phyloP scores from a whole-genome alignment of 2,329 filamentous ascomycete species.

The Scedosporium dehoogii region DNA sequence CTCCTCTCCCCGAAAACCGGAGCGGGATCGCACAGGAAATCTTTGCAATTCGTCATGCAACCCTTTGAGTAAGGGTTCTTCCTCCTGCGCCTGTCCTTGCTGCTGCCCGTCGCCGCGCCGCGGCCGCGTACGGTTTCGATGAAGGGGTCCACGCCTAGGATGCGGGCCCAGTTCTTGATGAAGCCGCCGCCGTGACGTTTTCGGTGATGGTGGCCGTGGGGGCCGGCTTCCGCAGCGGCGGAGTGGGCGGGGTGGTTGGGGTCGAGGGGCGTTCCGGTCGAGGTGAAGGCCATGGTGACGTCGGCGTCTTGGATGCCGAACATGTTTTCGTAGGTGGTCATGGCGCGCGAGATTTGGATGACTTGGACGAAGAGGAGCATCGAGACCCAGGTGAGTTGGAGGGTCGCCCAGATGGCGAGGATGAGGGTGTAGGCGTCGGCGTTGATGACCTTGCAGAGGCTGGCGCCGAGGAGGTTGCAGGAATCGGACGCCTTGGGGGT shows the following conservation, averaged over 20 bases:
- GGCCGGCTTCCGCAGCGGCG: conserved; percentile 27
- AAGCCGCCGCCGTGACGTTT: conserved; percentile 47
- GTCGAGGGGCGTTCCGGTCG: conserved; percentile 64
- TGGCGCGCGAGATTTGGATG: conserved; percentile 80
- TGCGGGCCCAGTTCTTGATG: conserved; percentile 68
- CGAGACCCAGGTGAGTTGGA: conserved; percentile 92
- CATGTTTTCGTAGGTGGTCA: conserved; percentile 98
- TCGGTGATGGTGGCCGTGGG: conserved; percentile 27
- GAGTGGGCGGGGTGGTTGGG: conserved; percentile 54
- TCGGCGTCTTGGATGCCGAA: conserved; percentile 58
- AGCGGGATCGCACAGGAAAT: conserved; percentile 91
- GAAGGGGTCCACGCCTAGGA: conserved; percentile 88
- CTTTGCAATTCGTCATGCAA: conserved; percentile 78
- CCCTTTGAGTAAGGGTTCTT: conserved; percentile 81
- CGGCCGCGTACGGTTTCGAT: conserved; percentile 84
- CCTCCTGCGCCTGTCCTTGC: conserved; percentile 34
- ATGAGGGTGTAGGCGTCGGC: conserved; percentile 78
- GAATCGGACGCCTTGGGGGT: conserved; percentile 39
- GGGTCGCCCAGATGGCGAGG: conserved; percentile 64
- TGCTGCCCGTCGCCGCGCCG: conserved; percentile 50
- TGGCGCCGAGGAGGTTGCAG: conserved; percentile 69
- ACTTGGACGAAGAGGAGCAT: conserved; percentile 95
- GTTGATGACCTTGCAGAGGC: conserved; percentile 66
- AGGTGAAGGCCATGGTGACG: conserved; percentile 66
- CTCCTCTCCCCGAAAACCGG: conserved; percentile 68